phyloP scores from a whole-genome alignment of 352 stramenopile species.

The Pythium myriotylum region DNA sequence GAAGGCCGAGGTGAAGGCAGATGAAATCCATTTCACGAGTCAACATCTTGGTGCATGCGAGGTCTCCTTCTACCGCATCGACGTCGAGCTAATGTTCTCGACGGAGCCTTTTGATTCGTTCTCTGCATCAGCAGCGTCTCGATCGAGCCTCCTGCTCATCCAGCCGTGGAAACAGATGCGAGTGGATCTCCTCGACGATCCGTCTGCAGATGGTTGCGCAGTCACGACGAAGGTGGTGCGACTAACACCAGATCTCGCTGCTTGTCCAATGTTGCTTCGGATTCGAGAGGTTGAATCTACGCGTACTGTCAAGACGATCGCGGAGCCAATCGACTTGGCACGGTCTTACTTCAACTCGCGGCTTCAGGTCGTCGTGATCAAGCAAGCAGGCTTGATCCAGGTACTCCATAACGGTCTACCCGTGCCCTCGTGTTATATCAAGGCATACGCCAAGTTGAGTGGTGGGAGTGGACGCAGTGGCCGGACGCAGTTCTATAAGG shows the following conservation, averaged over 20 bases:
- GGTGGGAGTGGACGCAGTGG: slow-evolving; percentile 1
- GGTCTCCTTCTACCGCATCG: slow-evolving; percentile 61
- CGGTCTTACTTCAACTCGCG: slow-evolving; percentile 53
- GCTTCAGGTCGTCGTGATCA: slow-evolving; percentile 44
- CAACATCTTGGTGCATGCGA: slow-evolving; percentile 39
- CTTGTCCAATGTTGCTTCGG: slow-evolving; percentile 54
- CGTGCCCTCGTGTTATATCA: slow-evolving; percentile 64
- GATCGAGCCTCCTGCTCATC: slow-evolving; percentile 48
- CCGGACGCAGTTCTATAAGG: slow-evolving; percentile 68
- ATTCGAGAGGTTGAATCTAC: slow-evolving; percentile 35
- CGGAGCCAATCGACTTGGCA: slow-evolving; percentile 42
- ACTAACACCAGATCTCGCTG: slow-evolving; percentile 24
- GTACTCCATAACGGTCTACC: slow-evolving; percentile 44
- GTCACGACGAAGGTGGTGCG: slow-evolving; percentile 12
- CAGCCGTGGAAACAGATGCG: slow-evolving; percentile 42
- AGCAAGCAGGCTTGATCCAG: slow-evolving; percentile 55
- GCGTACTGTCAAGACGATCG: slow-evolving; percentile 28
- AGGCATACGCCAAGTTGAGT: slow-evolving; percentile 54
- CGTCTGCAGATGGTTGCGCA: no score
- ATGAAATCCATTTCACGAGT: slow-evolving; percentile 33
- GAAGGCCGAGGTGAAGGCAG: slow-evolving; percentile 35
- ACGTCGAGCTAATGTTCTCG: slow-evolving; percentile 75
- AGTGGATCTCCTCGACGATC: slow-evolving; percentile 28
- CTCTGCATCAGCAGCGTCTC: slow-evolving; percentile 34
- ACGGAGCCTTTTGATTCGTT: slow-evolving; percentile 58